Percentiles rank a stretch among this genome's conserved stretches.
phyloP scores from a whole-genome alignment of 306 rosid genomes.

The Lathyrus sativus region DNA sequence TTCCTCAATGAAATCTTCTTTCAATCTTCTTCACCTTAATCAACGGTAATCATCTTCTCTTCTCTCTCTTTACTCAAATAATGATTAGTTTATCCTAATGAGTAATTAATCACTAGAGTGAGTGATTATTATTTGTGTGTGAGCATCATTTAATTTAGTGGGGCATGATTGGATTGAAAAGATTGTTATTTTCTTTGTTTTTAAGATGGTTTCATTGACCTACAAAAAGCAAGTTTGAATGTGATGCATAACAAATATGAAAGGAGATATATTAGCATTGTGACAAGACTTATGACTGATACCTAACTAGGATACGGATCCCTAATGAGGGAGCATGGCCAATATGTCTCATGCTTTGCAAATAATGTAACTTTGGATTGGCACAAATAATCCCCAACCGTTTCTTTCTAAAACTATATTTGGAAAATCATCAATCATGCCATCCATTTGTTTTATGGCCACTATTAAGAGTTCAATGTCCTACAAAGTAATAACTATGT shows the following conservation, averaged over 20 bases:
- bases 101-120: too few relatives aligned
- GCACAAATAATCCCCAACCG: constrained; percentile 42
- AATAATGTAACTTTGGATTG: constrained; percentile 36
- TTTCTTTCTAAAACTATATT: constrained; percentile 36
- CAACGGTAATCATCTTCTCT: constrained; percentile 52
- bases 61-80: background rate
- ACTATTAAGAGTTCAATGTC: background rate
- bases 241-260: constrained; percentile 26
- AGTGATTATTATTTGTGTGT: background rate
- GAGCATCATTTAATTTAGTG: constrained; percentile 19
- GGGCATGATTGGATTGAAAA: constrained; percentile 8
- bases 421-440: constrained; percentile 12
- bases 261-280: constrained; percentile 21
- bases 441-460: constrained; percentile 18
- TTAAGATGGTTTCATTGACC: constrained; percentile 27
- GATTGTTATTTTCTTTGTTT: constrained; percentile 3
- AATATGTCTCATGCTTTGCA: constrained; percentile 35
- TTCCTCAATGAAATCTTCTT: constrained; percentile 59
- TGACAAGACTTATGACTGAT: constrained; percentile 29
- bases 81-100: background rate
- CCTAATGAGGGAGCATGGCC: constrained; percentile 27
- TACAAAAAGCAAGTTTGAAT: constrained; percentile 37
- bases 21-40: constrained; percentile 60
- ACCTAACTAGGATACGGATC: constrained; percentile 40
- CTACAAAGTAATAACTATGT: background rate